phyloP scores from a whole-genome alignment of 2,329 filamentous ascomycete species.

The Exophiala lecanii-corni region DNA sequence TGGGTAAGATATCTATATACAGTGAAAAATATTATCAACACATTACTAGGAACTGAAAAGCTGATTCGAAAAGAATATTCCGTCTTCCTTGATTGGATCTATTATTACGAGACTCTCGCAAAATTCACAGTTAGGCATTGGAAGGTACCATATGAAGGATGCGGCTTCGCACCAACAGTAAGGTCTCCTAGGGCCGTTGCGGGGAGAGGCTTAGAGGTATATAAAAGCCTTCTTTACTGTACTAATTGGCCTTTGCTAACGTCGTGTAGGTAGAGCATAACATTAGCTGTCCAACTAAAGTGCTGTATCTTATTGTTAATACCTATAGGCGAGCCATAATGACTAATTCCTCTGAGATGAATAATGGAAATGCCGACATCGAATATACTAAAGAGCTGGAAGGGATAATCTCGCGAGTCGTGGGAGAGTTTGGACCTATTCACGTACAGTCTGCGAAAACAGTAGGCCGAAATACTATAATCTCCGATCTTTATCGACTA shows the following conservation, averaged over 20 bases:
- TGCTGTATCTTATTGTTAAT: slow-evolving; percentile 16
- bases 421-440: slow-evolving; percentile 15
- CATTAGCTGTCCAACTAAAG: slow-evolving; percentile 18
- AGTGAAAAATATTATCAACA: slow-evolving; percentile 19
- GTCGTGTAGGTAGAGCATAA: slow-evolving; percentile 13
- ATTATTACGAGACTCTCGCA: slow-evolving; percentile 19
- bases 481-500: slow-evolving; percentile 20
- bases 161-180: slow-evolving; percentile 10
- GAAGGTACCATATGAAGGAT: slow-evolving; percentile 18
- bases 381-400: slow-evolving; percentile 13
- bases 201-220: slow-evolving; percentile 9
- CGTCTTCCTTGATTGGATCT: slow-evolving; percentile 20
- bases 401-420: slow-evolving; percentile 13
- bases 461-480: slow-evolving; percentile 12
- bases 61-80: slow-evolving; percentile 19
- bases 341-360: slow-evolving; percentile 9
- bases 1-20: slow-evolving; percentile 18
- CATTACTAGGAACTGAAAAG: slow-evolving; percentile 14
- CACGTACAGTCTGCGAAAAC: slow-evolving; percentile 10
- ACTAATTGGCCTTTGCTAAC: no score
- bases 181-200: slow-evolving; percentile 15
- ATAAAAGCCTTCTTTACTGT: no score
- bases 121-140: slow-evolving; percentile 21
- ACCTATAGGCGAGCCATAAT: slow-evolving; percentile 16
- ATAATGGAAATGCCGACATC: slow-evolving; percentile 7